Base-by-base conservation (phyloP, 2,329 filamentous ascomycete species). In the Aspergillus pseudoviridinutans region DNA sequence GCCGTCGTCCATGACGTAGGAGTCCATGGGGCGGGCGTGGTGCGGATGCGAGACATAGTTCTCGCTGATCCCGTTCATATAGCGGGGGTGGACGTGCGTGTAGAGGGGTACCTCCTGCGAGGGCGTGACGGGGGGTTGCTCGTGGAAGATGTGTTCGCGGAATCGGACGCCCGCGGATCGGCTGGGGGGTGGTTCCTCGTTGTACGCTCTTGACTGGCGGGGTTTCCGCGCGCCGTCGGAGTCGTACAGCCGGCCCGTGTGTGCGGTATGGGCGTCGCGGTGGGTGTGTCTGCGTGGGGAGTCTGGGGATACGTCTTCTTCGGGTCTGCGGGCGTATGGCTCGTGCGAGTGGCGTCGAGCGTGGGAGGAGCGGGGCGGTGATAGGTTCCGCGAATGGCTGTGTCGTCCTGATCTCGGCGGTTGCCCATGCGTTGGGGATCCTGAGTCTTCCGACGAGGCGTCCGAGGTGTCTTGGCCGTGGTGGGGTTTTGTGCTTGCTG, bases 331-430 rank as follows among this genome's bases (percentile, higher is more conserved):
- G 3, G 58, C 65, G 49, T 73, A 74, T 6, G 71, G 66, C 49
- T 76, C 74, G 49, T 76, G 74, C 3, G 71, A 74, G 59, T 74
- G 73, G 4, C 71, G 70, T 25, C 73, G 69, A 4, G 67, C 61
- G 24, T 66, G 61, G 20, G 61, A 58, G 14, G 61, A 38, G 3
- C 62, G 58, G 4, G 63, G 63, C 1, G 70, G 70, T 10, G 71
- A 71, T 1, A 74, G 56, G 53, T 72, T 64, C 3, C 63, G 62
- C 14, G 60, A 64, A 17, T 59, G 59, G 22, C 51, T 54, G 51
- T 56, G 42, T 51, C 29, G 50, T 42, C 52, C 42, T 32, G 49
- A 50, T 32, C 20, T 46, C 29, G 50, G 58, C 20, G 60, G 55
- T 24, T 64, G 61, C 47, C 63, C 59, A n/a, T 50, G 58, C 5